Evolutionary conservation across 2,329 filamentous ascomycete genomes (phyloP).

Genomic region (Colletotrichum magnum): DNA sequence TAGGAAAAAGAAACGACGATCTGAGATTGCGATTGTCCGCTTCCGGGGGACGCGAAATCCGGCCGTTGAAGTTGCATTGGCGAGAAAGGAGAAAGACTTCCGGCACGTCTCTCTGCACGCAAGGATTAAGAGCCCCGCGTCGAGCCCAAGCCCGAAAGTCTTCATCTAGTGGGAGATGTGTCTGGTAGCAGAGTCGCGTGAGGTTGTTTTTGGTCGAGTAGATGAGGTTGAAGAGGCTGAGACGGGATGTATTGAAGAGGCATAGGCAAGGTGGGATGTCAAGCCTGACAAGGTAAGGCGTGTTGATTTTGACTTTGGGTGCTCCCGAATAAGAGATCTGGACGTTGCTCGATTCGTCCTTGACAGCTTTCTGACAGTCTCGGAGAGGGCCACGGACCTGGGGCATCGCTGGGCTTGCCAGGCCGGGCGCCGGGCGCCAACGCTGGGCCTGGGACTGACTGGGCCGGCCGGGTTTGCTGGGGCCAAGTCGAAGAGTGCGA

Average conservation of each 20-base stretch:
- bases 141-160: too few species aligned
- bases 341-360: constrained; percentile 39
- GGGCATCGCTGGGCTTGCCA: constrained; percentile 23
- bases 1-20: constrained; percentile 18
- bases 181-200: background rate
- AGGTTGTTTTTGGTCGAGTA: constrained; percentile 1
- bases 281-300: constrained; percentile 40
- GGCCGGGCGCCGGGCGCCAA: constrained; percentile 24
- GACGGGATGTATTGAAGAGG: constrained; percentile 11
- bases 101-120: background rate
- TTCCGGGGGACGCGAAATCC: constrained; percentile 10
- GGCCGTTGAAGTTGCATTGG: background rate
- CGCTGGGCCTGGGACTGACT: constrained; percentile 22
- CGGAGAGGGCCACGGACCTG: background rate
- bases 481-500: background rate
- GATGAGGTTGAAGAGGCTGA: constrained; percentile 38
- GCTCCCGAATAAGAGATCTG: constrained; percentile 37
- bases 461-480: constrained; percentile 13
- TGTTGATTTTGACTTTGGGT: constrained; percentile 38
- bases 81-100: background rate
- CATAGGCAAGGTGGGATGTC: constrained; percentile 29
- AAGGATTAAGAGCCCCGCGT: too few species aligned
- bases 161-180: too few species aligned
- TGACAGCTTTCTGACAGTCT: constrained; percentile 36
- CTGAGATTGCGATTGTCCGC: constrained; percentile 9